These are phyloP conservation scores for Neofusicoccum umdonicola DNA, from an alignment of 2,329 filamentous ascomycete species.

Conservation along the genomic window DNA sequence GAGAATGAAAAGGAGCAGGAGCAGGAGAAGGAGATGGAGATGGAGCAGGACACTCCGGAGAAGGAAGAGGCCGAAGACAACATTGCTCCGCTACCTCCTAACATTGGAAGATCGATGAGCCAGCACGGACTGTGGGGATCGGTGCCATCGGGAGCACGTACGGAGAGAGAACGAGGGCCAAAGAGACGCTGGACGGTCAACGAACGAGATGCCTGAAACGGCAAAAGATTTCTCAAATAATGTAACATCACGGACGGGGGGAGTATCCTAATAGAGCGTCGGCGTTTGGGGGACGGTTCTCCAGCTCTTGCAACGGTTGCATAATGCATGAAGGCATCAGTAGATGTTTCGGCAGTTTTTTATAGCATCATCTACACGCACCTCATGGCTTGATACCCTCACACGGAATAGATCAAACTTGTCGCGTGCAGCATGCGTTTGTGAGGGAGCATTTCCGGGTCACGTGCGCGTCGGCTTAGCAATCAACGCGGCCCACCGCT, in stretches of 20 bases:
- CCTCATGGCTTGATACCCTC: neutral
- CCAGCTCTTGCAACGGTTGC: neutral
- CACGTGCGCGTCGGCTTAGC: conserved; percentile 3
- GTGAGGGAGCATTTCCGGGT: neutral
- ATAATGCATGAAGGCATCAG: neutral
- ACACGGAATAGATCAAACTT: neutral
- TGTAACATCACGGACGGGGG: conserved; percentile 5
- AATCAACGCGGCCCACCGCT: neutral
- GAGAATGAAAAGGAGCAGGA: conserved; percentile 26
- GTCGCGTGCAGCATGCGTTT: neutral
- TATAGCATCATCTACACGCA: neutral
- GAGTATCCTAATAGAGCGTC: conserved; percentile 10
- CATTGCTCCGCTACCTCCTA: conserved; percentile 29
- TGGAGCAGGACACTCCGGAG: conserved; percentile 29
- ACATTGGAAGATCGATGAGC: conserved; percentile 22
- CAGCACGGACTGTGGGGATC: conserved; percentile 45
- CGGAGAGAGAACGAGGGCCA: conserved; percentile 36
- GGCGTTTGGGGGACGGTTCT: conserved; percentile 5
- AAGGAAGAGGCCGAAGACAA: conserved; percentile 30
- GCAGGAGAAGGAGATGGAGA: conserved; percentile 26
- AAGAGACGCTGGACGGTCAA: conserved; percentile 46
- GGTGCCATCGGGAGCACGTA: conserved; percentile 30
- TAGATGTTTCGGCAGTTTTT: neutral
- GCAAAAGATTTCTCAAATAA: neutral
- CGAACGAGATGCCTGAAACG: conserved; percentile 7